Percentiles rank a stretch among this genome's conserved stretches.
Conservation (phyloP, 2,329 filamentous ascomycete species). For the Beauveria bassiana region DNA sequence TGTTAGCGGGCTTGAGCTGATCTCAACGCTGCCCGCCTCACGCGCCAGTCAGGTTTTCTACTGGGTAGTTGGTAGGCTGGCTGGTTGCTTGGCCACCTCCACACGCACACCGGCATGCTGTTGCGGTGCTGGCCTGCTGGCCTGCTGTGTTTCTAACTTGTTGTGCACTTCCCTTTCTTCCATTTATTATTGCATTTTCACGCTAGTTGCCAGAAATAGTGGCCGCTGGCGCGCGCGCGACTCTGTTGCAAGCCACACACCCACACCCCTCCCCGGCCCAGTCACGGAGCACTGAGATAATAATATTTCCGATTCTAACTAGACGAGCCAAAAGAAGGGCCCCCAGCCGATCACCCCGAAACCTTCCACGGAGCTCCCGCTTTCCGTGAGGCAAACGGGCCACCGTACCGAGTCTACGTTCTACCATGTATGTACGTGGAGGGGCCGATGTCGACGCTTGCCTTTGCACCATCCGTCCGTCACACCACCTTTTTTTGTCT, state of each 20-base stretch:
- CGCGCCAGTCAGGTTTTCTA: neutral
- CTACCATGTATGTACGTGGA: conserved; percentile 4
- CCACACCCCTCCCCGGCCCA: conserved; percentile 6
- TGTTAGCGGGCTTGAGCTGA: conserved; percentile 9
- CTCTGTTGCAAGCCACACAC: neutral
- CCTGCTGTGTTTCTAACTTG: neutral
- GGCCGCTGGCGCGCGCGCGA: neutral
- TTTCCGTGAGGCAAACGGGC: conserved; percentile 11
- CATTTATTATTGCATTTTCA: neutral
- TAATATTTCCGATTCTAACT: conserved; percentile 13
- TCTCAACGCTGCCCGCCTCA: conserved; percentile 8
- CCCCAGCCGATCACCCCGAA: conserved; percentile 13
- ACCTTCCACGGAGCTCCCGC: conserved; percentile 11
- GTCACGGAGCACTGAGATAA: conserved; percentile 4
- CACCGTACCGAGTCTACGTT: conserved; percentile 9
- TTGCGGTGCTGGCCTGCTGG: neutral
- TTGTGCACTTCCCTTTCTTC: neutral
- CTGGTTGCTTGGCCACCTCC: neutral
- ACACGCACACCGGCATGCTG: neutral
- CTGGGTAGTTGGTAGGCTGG: neutral
- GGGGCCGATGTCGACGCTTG: conserved; percentile 7
- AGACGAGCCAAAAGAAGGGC: conserved; percentile 8
- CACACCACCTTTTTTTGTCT: neutral
- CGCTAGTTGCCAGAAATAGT: neutral
- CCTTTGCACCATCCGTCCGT: conserved; percentile 5